phyloP scores from a whole-genome alignment of 2,329 filamentous ascomycete genomes.

The Cladosporium colombiae region DNA sequence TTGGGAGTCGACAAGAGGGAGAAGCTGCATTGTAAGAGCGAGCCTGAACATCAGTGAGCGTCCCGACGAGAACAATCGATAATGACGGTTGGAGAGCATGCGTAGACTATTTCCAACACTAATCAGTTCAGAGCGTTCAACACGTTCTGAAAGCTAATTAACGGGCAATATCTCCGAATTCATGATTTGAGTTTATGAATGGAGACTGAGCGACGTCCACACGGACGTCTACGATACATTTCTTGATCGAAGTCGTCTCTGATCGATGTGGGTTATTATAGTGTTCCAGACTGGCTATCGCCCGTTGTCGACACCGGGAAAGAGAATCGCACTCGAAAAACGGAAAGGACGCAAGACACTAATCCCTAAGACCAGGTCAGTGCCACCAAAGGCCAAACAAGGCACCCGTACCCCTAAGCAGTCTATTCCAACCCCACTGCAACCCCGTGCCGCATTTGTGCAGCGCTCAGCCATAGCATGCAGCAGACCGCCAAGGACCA shows the following conservation, averaged over 20 bases:
- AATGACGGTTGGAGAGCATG: not conserved
- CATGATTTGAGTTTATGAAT: not conserved
- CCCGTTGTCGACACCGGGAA: not conserved
- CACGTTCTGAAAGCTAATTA: not conserved
- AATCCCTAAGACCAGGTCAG: no score
- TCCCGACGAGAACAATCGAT: not conserved
- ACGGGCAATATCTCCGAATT: not conserved
- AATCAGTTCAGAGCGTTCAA: not conserved
- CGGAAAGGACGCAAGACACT: no score
- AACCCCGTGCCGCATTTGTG: not conserved
- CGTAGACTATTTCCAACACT: not conserved
- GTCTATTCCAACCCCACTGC: not conserved
- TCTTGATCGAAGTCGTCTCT: not conserved
- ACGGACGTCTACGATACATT: no score
- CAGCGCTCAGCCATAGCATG: not conserved
- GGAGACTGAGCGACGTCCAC: not conserved
- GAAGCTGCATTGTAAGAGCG: slow-evolving; percentile 26
- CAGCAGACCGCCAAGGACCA: not conserved
- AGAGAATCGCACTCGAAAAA: no score
- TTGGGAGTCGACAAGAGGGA: slow-evolving; percentile 44
- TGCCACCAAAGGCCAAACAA: no score
- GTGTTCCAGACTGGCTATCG: not conserved
- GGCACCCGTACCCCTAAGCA: no score
- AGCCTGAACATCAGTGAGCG: not conserved
- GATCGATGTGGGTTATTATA: not conserved